Conservation (phyloP, 2,329 filamentous ascomycete genomes). For the Plectosphaerella cucumerina region DNA sequence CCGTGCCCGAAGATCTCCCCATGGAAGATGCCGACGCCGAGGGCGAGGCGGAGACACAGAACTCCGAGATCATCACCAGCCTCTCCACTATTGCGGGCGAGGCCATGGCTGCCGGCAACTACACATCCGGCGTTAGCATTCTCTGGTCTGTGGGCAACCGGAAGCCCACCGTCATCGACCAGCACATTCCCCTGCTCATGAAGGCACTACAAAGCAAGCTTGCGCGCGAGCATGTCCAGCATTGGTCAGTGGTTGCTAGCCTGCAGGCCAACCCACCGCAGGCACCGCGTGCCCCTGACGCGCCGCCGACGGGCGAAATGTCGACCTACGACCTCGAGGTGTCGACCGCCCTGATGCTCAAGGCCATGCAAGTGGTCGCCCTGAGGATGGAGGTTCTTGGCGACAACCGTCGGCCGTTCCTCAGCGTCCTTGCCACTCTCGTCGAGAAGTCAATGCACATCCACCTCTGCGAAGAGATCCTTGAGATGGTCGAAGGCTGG, state of each 20-base stretch:
- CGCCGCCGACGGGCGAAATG: conserved; percentile 52
- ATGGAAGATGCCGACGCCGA: conserved; percentile 80
- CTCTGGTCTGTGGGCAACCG: conserved; percentile 87
- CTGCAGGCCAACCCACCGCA: conserved; percentile 36
- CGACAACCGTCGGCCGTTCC: conserved; percentile 85
- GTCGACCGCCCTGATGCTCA: conserved; percentile 88
- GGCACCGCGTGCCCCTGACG: conserved; percentile 38
- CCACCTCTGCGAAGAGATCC: conserved; percentile 82
- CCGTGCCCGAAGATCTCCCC: conserved; percentile 73
- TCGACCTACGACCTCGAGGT: conserved; percentile 77
- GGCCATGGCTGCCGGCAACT: conserved; percentile 74
- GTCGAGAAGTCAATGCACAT: conserved; percentile 93
- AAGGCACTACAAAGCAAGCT: conserved; percentile 90
- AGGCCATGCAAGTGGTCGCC: conserved; percentile 89
- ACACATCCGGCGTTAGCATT: conserved; percentile 86
- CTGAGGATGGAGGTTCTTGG: conserved; percentile 88
- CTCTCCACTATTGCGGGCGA: conserved; percentile 85
- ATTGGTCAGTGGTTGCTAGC: conserved; percentile 56
- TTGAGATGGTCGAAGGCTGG: conserved; percentile 93
- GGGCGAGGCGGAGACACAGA: conserved; percentile 73
- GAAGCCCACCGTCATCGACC: conserved; percentile 82
- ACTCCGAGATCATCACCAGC: conserved; percentile 82
- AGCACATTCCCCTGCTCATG: conserved; percentile 84
- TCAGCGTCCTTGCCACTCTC: conserved; percentile 89
- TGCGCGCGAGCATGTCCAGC: conserved; percentile 86